Evolutionary conservation across 2,329 filamentous ascomycete genomes (phyloP).

Genomic region (Pseudofabraea citricarpa): DNA sequence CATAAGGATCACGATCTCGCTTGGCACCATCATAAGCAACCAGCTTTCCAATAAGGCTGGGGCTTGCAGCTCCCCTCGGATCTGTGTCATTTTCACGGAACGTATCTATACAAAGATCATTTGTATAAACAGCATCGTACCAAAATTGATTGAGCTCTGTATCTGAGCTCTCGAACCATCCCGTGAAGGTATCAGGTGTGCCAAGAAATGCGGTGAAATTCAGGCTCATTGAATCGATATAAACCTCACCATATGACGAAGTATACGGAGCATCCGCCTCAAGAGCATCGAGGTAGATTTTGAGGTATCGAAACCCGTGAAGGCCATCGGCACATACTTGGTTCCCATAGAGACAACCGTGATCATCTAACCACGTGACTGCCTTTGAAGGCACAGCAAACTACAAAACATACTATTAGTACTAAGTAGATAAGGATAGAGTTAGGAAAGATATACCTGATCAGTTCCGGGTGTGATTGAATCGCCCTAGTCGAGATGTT

Average conservation of each 20-base stretch:
- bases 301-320: conserved; percentile 49
- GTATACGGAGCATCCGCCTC: conserved; percentile 39
- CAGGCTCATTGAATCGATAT: conserved; percentile 37
- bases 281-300: conserved; percentile 41
- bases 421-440: not conserved
- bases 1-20: conserved; percentile 47
- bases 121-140: conserved; percentile 49
- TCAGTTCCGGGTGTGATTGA: conserved; percentile 42
- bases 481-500: conserved; percentile 20
- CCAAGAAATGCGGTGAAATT: conserved; percentile 41
- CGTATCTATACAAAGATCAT: conserved; percentile 41
- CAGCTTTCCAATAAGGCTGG: conserved; percentile 38
- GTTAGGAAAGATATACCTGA: conserved; percentile 30
- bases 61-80: conserved; percentile 38
- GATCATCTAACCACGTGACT: conserved; percentile 40
- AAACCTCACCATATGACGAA: conserved; percentile 34
- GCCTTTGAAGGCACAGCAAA: conserved; percentile 37
- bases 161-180: conserved; percentile 49
- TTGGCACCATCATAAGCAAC: conserved; percentile 48
- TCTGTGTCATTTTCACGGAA: conserved; percentile 45
- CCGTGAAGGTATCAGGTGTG: conserved; percentile 42
- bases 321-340: conserved; percentile 47
- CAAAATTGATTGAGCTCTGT: conserved; percentile 44
- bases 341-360: conserved; percentile 36
- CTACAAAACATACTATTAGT: conserved; percentile 19